Base-by-base conservation (phyloP, 352 stramenopile genomes). In the Thalassiosira livingstoniorum region DNA sequence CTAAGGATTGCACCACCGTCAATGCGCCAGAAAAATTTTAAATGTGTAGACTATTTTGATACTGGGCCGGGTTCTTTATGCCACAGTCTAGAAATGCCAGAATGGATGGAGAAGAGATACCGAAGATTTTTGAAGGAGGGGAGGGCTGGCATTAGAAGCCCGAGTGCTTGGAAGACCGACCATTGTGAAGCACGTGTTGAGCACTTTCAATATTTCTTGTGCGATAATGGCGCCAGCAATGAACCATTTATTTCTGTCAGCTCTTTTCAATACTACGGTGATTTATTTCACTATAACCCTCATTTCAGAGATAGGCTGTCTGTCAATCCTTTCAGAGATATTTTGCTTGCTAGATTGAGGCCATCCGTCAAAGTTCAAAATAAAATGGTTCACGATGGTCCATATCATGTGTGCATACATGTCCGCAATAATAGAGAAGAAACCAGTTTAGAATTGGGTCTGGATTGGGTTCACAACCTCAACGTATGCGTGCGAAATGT, bases 341-440 rank as follows among this genome's bases (percentile, higher is more conserved):
- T 61, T 10, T 11, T 72, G 45, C 7, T 42, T 31, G 42, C 5
- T 31, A 43, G 45, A n/a, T 25, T 72, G n/a, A 51, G 15, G 32
- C 64, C 64, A 27, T 72, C 64, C 29, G 39, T 27, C 1, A 45
- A 43, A 15, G 64, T 72, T 18, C 0, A 61, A 32, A 21, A 60
- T 1, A 72, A 72, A n/a, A 72, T 72, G 64, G 64, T 72, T 25
- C 39, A 45, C 5, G 51, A 60, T 0, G 62, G 23, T 23, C 64
- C 43, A 10, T 72, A 61, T 72, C 64, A 72, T 45, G 64, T 72
- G 34, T 72, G 64, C 39, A 47, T 72, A 51, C 64, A 72, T 45
- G 27, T 61, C 27, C 43, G 64, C 29, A 62, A 18, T 39, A 45
- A 47, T 55, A 5, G n/a, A 7, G 31, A 15, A 18, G 21, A 42